Conservation (phyloP, 139 green algal genomes). For the Volvox africanus region DNA sequence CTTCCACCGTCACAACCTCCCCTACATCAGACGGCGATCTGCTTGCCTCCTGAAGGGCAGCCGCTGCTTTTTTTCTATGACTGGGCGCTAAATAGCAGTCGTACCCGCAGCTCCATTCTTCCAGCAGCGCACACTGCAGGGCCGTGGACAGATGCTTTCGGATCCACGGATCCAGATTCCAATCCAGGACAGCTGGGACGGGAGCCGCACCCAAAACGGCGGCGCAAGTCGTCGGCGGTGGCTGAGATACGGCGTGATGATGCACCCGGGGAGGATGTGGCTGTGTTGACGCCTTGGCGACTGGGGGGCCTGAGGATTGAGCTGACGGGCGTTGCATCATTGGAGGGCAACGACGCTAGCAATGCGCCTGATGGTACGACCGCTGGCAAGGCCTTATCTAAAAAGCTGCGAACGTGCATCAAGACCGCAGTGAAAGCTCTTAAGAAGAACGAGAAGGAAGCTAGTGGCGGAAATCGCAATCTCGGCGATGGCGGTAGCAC, state of each 20-base stretch:
- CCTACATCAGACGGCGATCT: neutral
- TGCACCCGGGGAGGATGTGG: too few species aligned
- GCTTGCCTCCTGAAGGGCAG: constrained; percentile 2
- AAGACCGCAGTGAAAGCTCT: neutral
- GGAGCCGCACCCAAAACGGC: neutral
- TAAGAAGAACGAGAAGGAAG: neutral
- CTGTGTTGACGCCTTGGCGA: neutral
- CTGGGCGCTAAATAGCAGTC: neutral
- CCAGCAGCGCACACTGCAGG: neutral
- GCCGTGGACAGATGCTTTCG: neutral
- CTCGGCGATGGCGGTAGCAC: too few species aligned
- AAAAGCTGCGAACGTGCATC: neutral
- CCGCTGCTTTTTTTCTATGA: neutral
- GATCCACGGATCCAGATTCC: neutral
- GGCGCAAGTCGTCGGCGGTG: neutral
- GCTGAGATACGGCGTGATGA: neutral
- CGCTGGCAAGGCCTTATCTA: neutral
- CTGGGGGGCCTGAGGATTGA: neutral
- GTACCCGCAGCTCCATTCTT: neutral
- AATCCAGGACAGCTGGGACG: neutral
- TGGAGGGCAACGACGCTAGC: neutral
- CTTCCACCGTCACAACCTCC: too few species aligned
- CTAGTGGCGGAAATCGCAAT: too few species aligned
- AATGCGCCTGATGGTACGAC: neutral
- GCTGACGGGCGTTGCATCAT: neutral